These are phyloP conservation scores for Peronosclerospora sorghi DNA, from an alignment of 352 stramenopile genomes.

Conservation along the genomic window DNA sequence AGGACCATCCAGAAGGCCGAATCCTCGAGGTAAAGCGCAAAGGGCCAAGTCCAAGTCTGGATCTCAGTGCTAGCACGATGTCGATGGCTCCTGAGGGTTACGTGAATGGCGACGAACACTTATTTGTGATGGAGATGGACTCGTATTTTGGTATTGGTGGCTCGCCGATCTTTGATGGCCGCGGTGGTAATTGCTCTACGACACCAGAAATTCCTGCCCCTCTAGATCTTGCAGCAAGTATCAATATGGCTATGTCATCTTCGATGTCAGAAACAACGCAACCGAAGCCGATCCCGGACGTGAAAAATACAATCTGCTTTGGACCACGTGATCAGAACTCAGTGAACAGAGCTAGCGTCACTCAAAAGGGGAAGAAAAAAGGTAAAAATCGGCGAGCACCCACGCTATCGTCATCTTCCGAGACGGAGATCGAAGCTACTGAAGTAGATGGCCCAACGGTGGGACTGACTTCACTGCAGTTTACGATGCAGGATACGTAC, in stretches of 20 bases:
- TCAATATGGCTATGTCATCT: constrained; percentile 73
- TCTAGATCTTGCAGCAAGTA: constrained; percentile 51
- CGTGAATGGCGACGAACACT: constrained; percentile 43
- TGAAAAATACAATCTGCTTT: constrained; percentile 29
- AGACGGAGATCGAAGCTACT: constrained; percentile 14
- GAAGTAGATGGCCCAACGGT: constrained; percentile 13
- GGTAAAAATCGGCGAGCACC: constrained; percentile 12
- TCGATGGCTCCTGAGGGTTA: constrained; percentile 18
- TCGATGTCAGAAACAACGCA: constrained; percentile 36
- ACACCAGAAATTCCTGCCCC: constrained; percentile 38
- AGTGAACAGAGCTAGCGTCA: constrained; percentile 11
- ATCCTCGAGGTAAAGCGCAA: constrained; percentile 70
- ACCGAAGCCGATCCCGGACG: constrained; percentile 14
- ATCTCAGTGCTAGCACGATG: constrained; percentile 20
- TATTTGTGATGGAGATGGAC: constrained; percentile 83
- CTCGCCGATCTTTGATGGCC: constrained; percentile 61
- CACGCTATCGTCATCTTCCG: constrained; percentile 9
- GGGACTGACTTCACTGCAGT: constrained; percentile 38
- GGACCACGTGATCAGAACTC: constrained; percentile 11
- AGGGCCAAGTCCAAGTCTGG: constrained; percentile 38
- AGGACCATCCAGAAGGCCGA: constrained; percentile 33
- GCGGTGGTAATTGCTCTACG: constrained; percentile 1
- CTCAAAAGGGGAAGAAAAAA: constrained; percentile 34
- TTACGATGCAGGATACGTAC: constrained; percentile 78
- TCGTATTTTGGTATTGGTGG: constrained; percentile 78